These are phyloP conservation scores for Nothophaeocryptopus gaeumannii DNA, from an alignment of 2,329 filamentous ascomycete genomes.

Conservation along the genomic window DNA sequence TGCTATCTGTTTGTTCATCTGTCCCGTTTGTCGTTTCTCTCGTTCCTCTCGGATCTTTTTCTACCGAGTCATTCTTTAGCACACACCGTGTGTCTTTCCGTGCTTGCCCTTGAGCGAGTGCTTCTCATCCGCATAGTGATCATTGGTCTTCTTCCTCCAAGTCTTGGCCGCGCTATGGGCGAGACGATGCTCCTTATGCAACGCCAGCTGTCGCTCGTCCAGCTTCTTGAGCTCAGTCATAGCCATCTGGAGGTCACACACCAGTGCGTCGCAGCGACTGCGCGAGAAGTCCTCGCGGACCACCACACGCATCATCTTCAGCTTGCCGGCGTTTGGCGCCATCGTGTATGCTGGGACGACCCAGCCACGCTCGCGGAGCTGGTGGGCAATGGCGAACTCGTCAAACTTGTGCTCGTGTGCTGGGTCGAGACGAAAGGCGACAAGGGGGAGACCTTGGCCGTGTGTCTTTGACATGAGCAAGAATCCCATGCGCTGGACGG, in stretches of 20 bases:
- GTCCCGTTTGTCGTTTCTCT: too few species aligned
- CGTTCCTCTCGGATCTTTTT: too few species aligned
- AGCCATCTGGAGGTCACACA: constrained; percentile 76
- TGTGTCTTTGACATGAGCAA: constrained; percentile 79
- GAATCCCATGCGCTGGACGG: constrained; percentile 74
- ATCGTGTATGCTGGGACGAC: constrained; percentile 96
- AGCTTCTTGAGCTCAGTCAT: constrained; percentile 68
- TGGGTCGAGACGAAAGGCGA: constrained; percentile 76
- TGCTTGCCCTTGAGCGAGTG: constrained; percentile 87
- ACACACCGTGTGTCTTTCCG: constrained; percentile 86
- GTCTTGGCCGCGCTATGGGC: constrained; percentile 20
- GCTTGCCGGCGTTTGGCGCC: constrained; percentile 77
- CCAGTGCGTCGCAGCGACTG: constrained; percentile 72
- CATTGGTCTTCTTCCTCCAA: constrained; percentile 37
- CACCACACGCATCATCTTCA: constrained; percentile 91
- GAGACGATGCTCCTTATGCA: constrained; percentile 56
- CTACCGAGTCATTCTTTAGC: constrained; percentile 48
- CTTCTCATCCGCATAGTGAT: constrained; percentile 65
- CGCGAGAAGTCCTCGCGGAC: constrained; percentile 89
- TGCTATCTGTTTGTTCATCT: too few species aligned
- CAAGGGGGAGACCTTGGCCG: constrained; percentile 79
- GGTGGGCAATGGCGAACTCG: constrained; percentile 66
- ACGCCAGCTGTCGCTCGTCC: constrained; percentile 68
- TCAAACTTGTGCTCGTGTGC: constrained; percentile 53
- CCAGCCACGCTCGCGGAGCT: constrained; percentile 83